Evolutionary conservation across 1,284 basidiomycete species (phyloP), one percentile per base, ranked within the genome.

Genomic region (Pseudozyma hubeiensis): DNA sequence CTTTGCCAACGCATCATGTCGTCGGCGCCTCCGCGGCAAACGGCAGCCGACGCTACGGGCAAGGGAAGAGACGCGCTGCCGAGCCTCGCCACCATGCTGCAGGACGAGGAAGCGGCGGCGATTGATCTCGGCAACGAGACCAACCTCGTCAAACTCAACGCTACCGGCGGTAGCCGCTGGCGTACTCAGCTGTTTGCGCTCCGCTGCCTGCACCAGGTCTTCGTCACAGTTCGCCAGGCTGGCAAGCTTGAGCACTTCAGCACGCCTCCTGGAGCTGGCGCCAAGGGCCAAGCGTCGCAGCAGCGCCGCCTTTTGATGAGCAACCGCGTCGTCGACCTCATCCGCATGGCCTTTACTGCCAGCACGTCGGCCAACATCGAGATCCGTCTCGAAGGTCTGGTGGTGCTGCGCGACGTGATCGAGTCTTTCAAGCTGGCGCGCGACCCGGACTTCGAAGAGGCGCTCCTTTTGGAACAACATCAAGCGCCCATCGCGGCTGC

Each of bases 401-500:
- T 92, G 8, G 92, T 99, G 3, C 86, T 99, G 35, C 88, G 90
- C 35, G 96, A 98, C 82, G 93, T 99, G 39, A 94, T 99, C 67
- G 90, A 96, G 92, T 89, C 90, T 55, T 99, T 98, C 85, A 89
- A 93, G 4, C 86, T 88, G 29, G 90, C 93, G 4, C 92, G 92
- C 1, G 97, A 99, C 85, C 92, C 94, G 1, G 94, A 95, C 65
- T 98, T 94, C 80, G 91, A 93, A 46, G 93, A 93, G 68, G 90
- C 93, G 0, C 87, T 95, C 4, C 87, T 99, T 2, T 88, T 99
- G n/a, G 96, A 99, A 83, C 97, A 99, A 84, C 93, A 97, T 84
- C 96, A 99, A 86, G 97, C 97, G 0, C 96, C 97, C 0, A 97
- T 99, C 64, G 96, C 96, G 1, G 94, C 97, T 3, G 97, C 97